Conservation (phyloP, 768 basidiomycete species). For the Dacryopinax primogenitus region DNA sequence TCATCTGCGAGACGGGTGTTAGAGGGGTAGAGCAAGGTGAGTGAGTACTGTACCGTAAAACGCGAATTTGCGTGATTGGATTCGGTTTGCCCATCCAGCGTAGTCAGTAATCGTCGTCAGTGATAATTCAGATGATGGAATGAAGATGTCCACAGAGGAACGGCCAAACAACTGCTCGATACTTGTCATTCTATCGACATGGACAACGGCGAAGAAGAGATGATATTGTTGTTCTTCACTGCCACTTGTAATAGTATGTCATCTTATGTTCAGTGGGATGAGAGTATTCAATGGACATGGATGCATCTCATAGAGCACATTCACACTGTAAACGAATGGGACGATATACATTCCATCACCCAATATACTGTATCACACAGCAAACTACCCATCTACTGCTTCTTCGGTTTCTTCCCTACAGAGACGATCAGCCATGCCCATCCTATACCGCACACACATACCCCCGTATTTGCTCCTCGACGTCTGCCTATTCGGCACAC, state of each 20-base stretch:
- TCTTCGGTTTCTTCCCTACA: conserved; percentile 75
- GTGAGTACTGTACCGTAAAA: conserved; percentile 14
- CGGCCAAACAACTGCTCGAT: not conserved
- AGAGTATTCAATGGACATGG: too few relatives aligned
- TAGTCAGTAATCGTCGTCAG: not conserved
- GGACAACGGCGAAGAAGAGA: not conserved
- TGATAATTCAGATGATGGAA: not conserved
- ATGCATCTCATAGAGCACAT: too few relatives aligned
- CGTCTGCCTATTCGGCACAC: conserved; percentile 68
- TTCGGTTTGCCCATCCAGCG: not conserved
- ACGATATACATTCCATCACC: not conserved
- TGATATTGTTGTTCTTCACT: not conserved
- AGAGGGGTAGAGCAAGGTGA: not conserved
- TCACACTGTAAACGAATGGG: not conserved
- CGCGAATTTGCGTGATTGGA: conserved; percentile 5
- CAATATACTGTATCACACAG: too few relatives aligned
- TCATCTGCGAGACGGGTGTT: too few relatives aligned
- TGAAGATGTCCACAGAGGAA: not conserved
- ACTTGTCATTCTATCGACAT: not conserved
- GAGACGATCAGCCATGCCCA: too few relatives aligned
- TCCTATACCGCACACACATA: too few relatives aligned
- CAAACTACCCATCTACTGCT: not conserved
- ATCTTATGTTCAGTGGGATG: too few relatives aligned
- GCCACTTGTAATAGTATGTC: not conserved
- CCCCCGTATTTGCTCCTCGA: conserved; percentile 89